phyloP scores from a whole-genome alignment of 2,329 filamentous ascomycete species.

The Diplodia corticola region DNA sequence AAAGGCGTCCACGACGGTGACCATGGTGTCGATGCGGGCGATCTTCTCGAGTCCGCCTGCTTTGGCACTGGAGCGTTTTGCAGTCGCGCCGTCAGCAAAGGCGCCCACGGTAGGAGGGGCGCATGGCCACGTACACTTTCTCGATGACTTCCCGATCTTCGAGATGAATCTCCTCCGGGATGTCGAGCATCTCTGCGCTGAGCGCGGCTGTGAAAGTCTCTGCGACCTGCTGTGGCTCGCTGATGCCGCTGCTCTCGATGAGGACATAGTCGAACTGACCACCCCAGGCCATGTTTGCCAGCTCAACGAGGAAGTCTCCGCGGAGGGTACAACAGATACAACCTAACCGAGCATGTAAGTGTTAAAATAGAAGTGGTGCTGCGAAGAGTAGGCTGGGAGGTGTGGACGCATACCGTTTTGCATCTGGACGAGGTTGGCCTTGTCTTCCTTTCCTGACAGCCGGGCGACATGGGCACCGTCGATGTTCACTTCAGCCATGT shows the following conservation, averaged over 20 bases:
- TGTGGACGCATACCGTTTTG: conserved; percentile 51
- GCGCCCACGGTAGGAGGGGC: not conserved
- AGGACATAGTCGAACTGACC: conserved; percentile 69
- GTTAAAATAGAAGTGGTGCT: not conserved
- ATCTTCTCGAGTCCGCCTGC: conserved; percentile 66
- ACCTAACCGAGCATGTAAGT: conserved; percentile 32
- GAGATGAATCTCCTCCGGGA: conserved; percentile 45
- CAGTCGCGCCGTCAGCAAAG: too few species aligned
- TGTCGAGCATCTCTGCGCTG: conserved; percentile 49
- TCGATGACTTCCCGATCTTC: conserved; percentile 48
- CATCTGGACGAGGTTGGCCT: conserved; percentile 66
- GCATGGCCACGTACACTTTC: conserved; percentile 45
- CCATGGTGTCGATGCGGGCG: conserved; percentile 68
- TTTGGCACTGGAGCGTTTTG: conserved; percentile 43
- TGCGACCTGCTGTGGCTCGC: conserved; percentile 71
- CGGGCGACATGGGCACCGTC: conserved; percentile 63
- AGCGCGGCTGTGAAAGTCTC: conserved; percentile 65
- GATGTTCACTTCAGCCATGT: conserved; percentile 64
- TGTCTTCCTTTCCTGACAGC: conserved; percentile 41
- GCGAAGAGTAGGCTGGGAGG: not conserved
- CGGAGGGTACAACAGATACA: conserved; percentile 77
- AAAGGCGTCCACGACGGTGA: conserved; percentile 72
- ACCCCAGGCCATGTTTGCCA: conserved; percentile 63
- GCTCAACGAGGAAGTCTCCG: conserved; percentile 69
- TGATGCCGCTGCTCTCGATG: conserved; percentile 71